Base-by-base conservation (phyloP, 495 filamentous ascomycete genomes). In the Penicillium steckii region DNA sequence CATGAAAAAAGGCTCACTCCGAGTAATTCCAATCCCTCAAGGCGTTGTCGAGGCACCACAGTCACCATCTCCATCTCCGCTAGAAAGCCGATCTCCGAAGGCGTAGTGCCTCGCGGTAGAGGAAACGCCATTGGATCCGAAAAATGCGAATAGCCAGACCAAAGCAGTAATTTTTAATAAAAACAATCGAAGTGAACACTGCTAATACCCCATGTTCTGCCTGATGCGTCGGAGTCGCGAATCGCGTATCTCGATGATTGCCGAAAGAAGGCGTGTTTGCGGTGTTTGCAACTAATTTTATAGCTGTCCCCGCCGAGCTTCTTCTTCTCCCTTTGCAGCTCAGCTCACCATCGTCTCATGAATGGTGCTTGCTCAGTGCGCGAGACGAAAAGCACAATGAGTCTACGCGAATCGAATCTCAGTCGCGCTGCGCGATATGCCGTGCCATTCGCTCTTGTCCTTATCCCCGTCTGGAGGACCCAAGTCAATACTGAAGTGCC, bases 21-120 rank as follows among this genome's bases (percentile, higher is more conserved):
- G 38, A 98, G 83, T 45, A 98, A 78, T 55, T 88, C 75, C 35
- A 97, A 85, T 45, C 83, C 84, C 55, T 97, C 91, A 41, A 97
- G 82, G 48, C 87, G 83, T 67, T 97, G 92, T 25, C 94, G 90
- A 47, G 94, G 94, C 33, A 97, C 82, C 9, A 98, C 81, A 1
- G 92, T 96, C 40, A 98, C 88, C 61, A 87, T 80, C 71, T 96
- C 91, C 89, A 96, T 96, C 73, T 98, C 94, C 69, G 92, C 95
- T 40, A 97, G 80, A 69, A 97, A 98, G 61, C 91, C 89, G 37
- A 96, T 86, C 74, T 98, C 94, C 56, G 87, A 74, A 50, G 93
- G 90, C 50, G 88, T 90, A 19, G 96, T 82, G 72, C 91, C 91
- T 54, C 86, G 82, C 22, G 86, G 88, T 29, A 93, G 76, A 47